Percentiles rank a stretch among this genome's conserved stretches.
These are phyloP conservation scores for Fraxinus cuspidata DNA, from an alignment of 257 asterid species.

Conservation along the genomic window DNA sequence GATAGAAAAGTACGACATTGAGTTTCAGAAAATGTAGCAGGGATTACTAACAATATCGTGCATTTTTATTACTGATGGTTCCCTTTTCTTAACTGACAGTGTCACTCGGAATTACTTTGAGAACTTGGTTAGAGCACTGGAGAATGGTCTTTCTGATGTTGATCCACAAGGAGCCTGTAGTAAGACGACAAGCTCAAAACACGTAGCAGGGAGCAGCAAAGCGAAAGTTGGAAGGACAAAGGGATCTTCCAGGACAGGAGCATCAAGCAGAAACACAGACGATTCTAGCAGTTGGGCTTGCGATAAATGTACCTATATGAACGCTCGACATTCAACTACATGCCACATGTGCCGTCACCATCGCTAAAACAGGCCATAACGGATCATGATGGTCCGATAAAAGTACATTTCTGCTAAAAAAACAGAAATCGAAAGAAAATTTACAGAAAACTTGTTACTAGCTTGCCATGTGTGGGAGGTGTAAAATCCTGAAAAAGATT, in stretches of 20 bases:
- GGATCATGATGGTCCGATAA: neutral
- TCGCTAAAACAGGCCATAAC: slow-evolving; percentile 31
- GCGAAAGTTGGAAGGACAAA: slow-evolving; percentile 64
- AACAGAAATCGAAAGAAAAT: neutral
- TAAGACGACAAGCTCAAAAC: slow-evolving; percentile 48
- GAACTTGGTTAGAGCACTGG: slow-evolving; percentile 31
- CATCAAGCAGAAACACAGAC: slow-evolving; percentile 38
- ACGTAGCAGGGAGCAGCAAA: slow-evolving; percentile 67
- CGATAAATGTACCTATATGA: slow-evolving; percentile 60
- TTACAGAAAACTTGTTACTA: neutral
- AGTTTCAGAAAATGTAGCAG: too few relatives aligned
- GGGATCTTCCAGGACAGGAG: slow-evolving; percentile 45
- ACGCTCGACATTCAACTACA: slow-evolving; percentile 39
- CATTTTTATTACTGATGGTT: neutral
- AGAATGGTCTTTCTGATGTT: slow-evolving; percentile 51
- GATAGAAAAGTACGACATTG: too few relatives aligned
- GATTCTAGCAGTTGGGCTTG: slow-evolving; percentile 70
- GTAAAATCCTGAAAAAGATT: neutral
- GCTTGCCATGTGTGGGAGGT: slow-evolving; percentile 3
- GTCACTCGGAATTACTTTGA: slow-evolving; percentile 28
- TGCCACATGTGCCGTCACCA: slow-evolving; percentile 60
- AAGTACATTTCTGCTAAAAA: neutral
- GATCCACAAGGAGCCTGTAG: slow-evolving; percentile 64
- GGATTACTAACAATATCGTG: too few relatives aligned
- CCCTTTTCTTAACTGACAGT: neutral